Conservation (phyloP, 805 yeast genomes). For the Metschnikowia amazonensis region DNA sequence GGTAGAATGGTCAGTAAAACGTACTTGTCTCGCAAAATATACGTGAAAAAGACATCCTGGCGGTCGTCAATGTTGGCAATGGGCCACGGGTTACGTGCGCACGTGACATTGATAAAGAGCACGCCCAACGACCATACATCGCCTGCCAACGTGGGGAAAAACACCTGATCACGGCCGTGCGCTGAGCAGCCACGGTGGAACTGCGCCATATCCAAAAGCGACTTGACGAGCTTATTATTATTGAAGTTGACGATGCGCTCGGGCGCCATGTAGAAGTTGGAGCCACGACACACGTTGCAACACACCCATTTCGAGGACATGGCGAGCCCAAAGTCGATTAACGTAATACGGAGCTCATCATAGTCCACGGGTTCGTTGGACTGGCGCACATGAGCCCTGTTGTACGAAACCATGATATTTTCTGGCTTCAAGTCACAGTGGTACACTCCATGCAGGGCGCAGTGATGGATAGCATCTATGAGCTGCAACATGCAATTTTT, state of each 20-base stretch:
- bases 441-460: constrained; percentile 29
- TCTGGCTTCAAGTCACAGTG: constrained; percentile 45
- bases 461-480: constrained; percentile 34
- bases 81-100: constrained; percentile 89
- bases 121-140: constrained; percentile 89
- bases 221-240: constrained; percentile 26
- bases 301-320: constrained; percentile 54
- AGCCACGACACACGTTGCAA: constrained; percentile 77
- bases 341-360: constrained; percentile 52
- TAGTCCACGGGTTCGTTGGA: constrained; percentile 26
- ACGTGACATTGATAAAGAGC: constrained; percentile 71
- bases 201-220: constrained; percentile 30
- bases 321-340: constrained; percentile 91
- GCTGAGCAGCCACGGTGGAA: constrained; percentile 8
- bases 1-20: constrained; percentile 69
- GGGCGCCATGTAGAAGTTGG: constrained; percentile 91
- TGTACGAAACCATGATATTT: constrained; percentile 36
- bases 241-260: constrained; percentile 58
- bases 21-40: constrained; percentile 45
- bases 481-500: constrained; percentile 41
- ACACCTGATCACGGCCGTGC: constrained; percentile 24
- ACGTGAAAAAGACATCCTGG: constrained; percentile 57
- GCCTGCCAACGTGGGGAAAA: constrained; percentile 68
- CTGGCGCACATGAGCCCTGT: constrained; percentile 12
- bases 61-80: constrained; percentile 63